These are phyloP conservation scores for Apiospora pterosperma DNA, from an alignment of 2,329 filamentous ascomycete genomes.

Conservation along the genomic window DNA sequence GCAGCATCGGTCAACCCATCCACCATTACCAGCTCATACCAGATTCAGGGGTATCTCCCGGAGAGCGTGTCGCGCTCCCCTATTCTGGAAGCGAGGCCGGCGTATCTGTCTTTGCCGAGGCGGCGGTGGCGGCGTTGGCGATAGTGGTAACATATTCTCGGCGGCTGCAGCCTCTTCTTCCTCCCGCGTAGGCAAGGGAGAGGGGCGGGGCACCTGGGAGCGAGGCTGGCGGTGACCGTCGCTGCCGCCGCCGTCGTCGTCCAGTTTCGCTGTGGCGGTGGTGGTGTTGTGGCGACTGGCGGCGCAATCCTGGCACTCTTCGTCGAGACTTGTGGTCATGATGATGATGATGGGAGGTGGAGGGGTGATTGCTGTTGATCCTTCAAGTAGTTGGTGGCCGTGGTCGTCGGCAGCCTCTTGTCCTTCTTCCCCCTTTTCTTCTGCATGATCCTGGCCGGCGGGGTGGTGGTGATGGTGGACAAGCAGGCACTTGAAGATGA, in stretches of 20 bases:
- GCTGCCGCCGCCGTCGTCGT: not conserved
- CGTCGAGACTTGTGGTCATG: conserved; percentile 7
- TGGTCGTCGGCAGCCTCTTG: not conserved
- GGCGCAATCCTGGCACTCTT: conserved; percentile 13
- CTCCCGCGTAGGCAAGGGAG: not conserved
- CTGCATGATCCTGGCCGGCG: not conserved
- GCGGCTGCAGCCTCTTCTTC: not conserved
- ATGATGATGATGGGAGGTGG: not conserved
- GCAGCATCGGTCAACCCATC: not conserved
- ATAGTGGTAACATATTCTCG: not conserved
- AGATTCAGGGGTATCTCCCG: not conserved
- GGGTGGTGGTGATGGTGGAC: not conserved
- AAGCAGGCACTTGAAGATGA: conserved; percentile 9
- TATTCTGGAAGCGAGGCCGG: not conserved
- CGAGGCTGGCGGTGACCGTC: not conserved
- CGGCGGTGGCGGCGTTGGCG: not conserved
- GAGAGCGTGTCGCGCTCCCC: not conserved
- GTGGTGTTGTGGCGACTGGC: not conserved
- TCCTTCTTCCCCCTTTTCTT: not conserved
- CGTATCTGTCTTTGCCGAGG: not conserved
- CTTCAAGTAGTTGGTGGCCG: not conserved
- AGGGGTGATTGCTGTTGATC: not conserved
- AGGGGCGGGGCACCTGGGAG: fast-evolving
- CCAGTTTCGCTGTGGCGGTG: not conserved
- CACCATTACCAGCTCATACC: not conserved